phyloP scores from a whole-genome alignment of 75 land plant genomes.

The Chamaecyparis obtusa region DNA sequence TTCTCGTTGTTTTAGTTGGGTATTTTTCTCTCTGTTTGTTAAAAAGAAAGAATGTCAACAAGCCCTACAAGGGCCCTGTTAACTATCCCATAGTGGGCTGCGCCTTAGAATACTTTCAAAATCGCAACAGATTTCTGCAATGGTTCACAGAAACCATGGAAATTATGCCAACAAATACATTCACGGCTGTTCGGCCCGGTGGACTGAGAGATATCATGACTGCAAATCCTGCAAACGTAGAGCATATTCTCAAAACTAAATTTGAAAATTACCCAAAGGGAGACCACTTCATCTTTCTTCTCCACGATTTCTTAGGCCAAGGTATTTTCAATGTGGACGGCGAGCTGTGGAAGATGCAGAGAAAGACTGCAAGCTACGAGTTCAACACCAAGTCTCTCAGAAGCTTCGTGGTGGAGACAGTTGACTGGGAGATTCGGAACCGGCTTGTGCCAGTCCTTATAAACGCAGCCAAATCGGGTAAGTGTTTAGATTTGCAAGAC shows the following conservation, averaged over 20 bases:
- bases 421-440: neutral
- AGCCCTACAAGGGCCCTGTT: neutral
- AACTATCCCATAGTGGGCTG: too few relatives aligned
- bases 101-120: neutral
- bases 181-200: too few relatives aligned
- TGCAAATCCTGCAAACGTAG: neutral
- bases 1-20: too few relatives aligned
- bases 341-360: conserved; percentile 29
- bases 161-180: too few relatives aligned
- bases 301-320: conserved; percentile 28
- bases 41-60: too few relatives aligned
- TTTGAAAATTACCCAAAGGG: conserved; percentile 25
- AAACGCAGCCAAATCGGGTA: neutral
- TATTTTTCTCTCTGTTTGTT: too few relatives aligned
- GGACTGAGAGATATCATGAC: too few relatives aligned
- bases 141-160: neutral
- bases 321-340: conserved; percentile 46
- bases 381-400: conserved; percentile 24
- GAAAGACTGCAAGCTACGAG: conserved; percentile 32
- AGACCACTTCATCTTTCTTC: neutral
- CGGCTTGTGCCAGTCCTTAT: conserved; percentile 44
- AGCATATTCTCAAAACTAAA: neutral
- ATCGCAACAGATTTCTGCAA: conserved; percentile 1
- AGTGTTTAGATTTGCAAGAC: too few relatives aligned
- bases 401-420: conserved; percentile 14